A percentile compares a stretch with the other conserved stretches of the same genome.
Conservation (phyloP, 2,329 filamentous ascomycete genomes). For the Nothopassalora personata region DNA sequence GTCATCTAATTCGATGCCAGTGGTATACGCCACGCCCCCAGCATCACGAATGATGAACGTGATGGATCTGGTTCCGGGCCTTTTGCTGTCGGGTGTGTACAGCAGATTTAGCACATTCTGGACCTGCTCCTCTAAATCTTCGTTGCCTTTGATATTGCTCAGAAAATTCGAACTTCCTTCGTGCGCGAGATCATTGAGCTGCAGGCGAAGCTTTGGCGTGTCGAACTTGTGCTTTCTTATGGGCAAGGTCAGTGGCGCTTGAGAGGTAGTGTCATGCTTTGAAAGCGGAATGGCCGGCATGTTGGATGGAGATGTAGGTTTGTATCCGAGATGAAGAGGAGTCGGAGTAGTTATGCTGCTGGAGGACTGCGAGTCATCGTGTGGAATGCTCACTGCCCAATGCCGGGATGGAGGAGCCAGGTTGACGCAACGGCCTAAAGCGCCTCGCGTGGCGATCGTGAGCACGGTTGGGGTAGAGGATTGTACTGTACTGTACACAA, state of each 20-base stretch:
- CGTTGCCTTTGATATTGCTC: constrained; percentile 55
- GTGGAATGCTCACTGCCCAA: background rate
- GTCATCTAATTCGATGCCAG: constrained; percentile 67
- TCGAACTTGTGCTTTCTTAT: constrained; percentile 32
- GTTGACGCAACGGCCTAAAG: no score
- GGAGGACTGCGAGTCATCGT: background rate
- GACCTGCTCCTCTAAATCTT: constrained; percentile 58
- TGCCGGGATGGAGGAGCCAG: background rate
- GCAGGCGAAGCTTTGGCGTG: constrained; percentile 44
- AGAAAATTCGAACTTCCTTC: constrained; percentile 64
- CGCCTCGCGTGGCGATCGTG: background rate
- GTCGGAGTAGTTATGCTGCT: background rate
- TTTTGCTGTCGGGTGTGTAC: constrained; percentile 48
- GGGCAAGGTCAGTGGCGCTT: constrained; percentile 12
- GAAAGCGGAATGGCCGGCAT: constrained; percentile 6
- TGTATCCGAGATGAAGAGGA: background rate
- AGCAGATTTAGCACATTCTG: constrained; percentile 65
- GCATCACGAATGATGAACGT: constrained; percentile 76
- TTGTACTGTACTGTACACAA: no score
- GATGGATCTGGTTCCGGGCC: constrained; percentile 71
- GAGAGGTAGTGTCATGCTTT: constrained; percentile 11
- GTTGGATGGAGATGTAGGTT: background rate
- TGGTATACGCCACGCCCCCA: constrained; percentile 84
- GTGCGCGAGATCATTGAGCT: constrained; percentile 47
- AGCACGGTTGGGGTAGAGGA: no score